Percentiles rank a stretch among this genome's conserved stretches.
These are phyloP conservation scores for Massarina eburnea DNA, from an alignment of 2,329 filamentous ascomycete genomes.

Conservation along the genomic window DNA sequence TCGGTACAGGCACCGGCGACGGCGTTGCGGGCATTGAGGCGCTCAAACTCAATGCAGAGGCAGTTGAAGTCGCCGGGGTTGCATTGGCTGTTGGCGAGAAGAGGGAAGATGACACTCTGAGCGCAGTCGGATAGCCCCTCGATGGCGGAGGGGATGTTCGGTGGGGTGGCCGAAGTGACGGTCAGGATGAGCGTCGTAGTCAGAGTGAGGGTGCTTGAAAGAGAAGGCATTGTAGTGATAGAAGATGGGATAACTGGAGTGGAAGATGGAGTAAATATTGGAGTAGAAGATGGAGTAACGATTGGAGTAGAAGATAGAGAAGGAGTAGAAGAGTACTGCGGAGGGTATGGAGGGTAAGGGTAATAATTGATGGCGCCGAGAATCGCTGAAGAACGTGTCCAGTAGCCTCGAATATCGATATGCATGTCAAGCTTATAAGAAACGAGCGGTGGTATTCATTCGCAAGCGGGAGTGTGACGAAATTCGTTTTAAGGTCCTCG, in stretches of 20 bases:
- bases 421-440: constrained; percentile 6
- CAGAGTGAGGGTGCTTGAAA: constrained; percentile 13
- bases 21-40: constrained; percentile 3
- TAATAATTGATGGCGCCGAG: not conserved
- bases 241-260: not conserved
- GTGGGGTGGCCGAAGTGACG: constrained; percentile 6
- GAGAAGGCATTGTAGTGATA: constrained; percentile 8
- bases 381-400: constrained; percentile 8
- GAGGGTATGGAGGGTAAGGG: not conserved
- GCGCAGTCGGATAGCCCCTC: constrained; percentile 18
- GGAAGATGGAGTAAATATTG: not conserved
- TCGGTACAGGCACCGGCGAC: constrained; percentile 4
- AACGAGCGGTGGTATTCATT: constrained; percentile 4
- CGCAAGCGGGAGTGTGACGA: constrained; percentile 3
- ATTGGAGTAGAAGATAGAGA: not conserved
- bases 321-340: not conserved
- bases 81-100: constrained; percentile 18
- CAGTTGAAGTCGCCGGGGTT: constrained; percentile 20
- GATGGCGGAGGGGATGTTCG: constrained; percentile 12
- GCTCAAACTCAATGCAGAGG: constrained; percentile 21
- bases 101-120: constrained; percentile 21
- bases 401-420: constrained; percentile 6
- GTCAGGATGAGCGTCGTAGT: constrained; percentile 14
- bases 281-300: not conserved
- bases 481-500: not conserved